phyloP scores from a whole-genome alignment of 805 yeast species.

The Kurtzmaniella fragi region DNA sequence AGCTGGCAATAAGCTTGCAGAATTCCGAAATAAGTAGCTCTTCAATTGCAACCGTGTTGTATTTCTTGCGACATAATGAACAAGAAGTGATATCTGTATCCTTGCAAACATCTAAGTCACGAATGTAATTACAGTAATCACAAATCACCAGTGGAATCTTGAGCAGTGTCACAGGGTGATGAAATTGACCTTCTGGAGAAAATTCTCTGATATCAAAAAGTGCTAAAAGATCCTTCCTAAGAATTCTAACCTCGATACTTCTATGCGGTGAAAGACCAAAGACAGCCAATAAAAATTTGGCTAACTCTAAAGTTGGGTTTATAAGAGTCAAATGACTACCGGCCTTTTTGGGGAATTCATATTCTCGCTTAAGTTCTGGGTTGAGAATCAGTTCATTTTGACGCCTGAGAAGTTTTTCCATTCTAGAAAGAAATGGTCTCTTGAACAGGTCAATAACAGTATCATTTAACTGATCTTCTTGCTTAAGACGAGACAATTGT shows the following conservation, averaged over 20 bases:
- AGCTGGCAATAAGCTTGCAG: conserved; percentile 50
- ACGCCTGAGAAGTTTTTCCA: conserved; percentile 57
- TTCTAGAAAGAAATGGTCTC: conserved; percentile 59
- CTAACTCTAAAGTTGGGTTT: conserved; percentile 77
- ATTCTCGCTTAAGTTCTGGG: conserved; percentile 58
- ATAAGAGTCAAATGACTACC: conserved; percentile 59
- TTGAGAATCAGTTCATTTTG: conserved; percentile 73
- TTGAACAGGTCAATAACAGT: conserved; percentile 39
- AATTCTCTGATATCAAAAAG: conserved; percentile 83
- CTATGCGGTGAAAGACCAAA: conserved; percentile 61
- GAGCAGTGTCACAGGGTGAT: conserved; percentile 70
- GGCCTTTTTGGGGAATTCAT: conserved; percentile 68
- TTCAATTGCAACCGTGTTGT: conserved; percentile 68
- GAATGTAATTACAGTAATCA: conserved; percentile 66
- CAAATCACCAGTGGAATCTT: conserved; percentile 67
- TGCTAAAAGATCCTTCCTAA: conserved; percentile 69
- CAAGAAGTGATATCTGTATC: conserved; percentile 64
- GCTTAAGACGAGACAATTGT: conserved; percentile 55
- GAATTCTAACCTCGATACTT: conserved; percentile 64
- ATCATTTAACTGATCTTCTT: conserved; percentile 30
- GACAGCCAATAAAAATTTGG: conserved; percentile 70
- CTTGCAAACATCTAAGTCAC: conserved; percentile 80
- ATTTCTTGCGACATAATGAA: conserved; percentile 56
- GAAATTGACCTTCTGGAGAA: conserved; percentile 65
- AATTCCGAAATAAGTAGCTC: conserved; percentile 71